These are phyloP conservation scores for Rosa chinensis DNA, from an alignment of 306 rosid species.

Conservation along the genomic window DNA sequence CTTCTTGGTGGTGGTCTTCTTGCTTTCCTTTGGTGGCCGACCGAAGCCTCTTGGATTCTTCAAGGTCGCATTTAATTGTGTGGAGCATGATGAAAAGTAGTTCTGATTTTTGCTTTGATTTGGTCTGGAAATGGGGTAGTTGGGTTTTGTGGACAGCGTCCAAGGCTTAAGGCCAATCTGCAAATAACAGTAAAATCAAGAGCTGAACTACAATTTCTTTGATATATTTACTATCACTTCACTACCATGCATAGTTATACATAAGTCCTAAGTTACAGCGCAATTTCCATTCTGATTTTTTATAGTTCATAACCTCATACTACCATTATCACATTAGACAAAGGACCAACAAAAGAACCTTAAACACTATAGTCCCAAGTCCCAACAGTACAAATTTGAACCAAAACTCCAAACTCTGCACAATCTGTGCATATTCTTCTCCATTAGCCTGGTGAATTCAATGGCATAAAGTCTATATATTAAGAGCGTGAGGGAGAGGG, in stretches of 20 bases:
- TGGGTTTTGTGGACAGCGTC: slow-evolving; percentile 25
- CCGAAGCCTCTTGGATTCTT: slow-evolving; percentile 74
- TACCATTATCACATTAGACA: background rate
- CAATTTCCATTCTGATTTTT: background rate
- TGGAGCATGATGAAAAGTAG: slow-evolving; percentile 23
- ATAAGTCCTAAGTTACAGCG: background rate
- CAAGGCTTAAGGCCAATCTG: slow-evolving; percentile 33
- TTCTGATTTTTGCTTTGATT: slow-evolving; percentile 15
- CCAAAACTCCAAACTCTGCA: background rate
- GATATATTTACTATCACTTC: background rate
- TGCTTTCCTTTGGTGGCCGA: slow-evolving; percentile 49
- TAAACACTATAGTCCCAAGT: background rate
- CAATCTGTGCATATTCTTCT: background rate
- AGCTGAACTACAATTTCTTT: background rate
- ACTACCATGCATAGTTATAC: background rate
- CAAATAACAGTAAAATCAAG: slow-evolving; percentile 20
- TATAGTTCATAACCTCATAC: background rate
- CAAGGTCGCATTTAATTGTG: slow-evolving; percentile 52
- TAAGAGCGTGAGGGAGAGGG: background rate
- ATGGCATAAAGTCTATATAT: background rate
- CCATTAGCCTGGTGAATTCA: background rate
- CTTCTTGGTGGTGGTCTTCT: slow-evolving; percentile 28
- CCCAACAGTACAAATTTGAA: background rate
- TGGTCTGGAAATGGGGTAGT: slow-evolving; percentile 33
- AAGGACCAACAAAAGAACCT: background rate